Base-by-base conservation (phyloP, 148 eudicot genomes). In the Mesembryanthemum crystallinum region DNA sequence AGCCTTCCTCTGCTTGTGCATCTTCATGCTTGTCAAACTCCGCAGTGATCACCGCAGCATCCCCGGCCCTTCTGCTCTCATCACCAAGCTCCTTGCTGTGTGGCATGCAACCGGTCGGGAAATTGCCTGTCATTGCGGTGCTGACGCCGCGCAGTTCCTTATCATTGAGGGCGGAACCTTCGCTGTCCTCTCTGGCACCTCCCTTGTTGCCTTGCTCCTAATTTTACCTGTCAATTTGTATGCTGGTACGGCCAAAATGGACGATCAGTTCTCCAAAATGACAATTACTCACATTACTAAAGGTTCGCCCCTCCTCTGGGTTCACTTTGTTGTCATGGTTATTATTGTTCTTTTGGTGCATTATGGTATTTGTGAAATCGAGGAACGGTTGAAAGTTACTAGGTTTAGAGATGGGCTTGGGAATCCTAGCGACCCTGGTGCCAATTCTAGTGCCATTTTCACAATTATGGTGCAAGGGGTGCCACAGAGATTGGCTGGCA, bases 101-200 rank as follows among this genome's bases (percentile, higher is more conserved):
- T 94, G 97, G 97, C 92, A 92, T 75, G 96, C 97, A 73, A 84
- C 97, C 55, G 83, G 88, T 30, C 85, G 86, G 3, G 90, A 90
- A 78, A 92, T 95, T 77, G 89, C 92, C 17, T 87, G 84, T 60
- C 97, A 91, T 72, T 93, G 98, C 47, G 98, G 98, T 0, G 97
- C 98, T 13, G 98, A 95, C 45, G 94, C 98, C 2, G 96, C 98
- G 7, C 98, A 95, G 67, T 95, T 89, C 73, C 89, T 92, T 47
- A 80, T 95, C 30, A 89, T 92, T 70, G 97, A 95, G 73, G 98
- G 96, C 15, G 98, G 96, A 23, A 82, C 88, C 71, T 92, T 85
- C 37, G 85, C 83, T 9, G 59, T 91, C 17, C 85, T 94, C 30
- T 65, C 90, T 0, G 79, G 80, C 7, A 78, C 89, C 24, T 80